Conservation (phyloP, 1,284 basidiomycete genomes). For the Irpex sp. region DNA sequence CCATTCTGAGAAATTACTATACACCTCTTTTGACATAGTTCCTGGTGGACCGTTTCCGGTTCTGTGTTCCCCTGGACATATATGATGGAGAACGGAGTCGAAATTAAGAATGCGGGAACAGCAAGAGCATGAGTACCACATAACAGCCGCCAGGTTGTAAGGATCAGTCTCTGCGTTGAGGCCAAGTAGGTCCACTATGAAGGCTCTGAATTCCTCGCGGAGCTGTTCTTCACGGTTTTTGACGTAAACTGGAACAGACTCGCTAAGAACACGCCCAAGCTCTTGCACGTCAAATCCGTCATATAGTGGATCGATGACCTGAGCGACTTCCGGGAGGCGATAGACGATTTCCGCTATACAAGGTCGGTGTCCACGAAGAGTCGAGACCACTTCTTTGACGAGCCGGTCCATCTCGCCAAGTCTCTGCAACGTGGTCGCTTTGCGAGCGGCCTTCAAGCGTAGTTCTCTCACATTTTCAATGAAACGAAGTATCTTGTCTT, state of each 20-base stretch:
- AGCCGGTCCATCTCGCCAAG: not conserved
- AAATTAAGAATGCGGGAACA: too few relatives aligned
- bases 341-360: not conserved
- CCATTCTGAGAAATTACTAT: not conserved
- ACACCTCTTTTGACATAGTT: not conserved
- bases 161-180: not conserved
- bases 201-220: not conserved
- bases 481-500: not conserved
- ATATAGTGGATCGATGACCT: not conserved
- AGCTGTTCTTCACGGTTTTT: not conserved
- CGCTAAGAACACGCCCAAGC: not conserved
- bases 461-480: not conserved
- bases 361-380: not conserved
- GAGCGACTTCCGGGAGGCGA: not conserved
- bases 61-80: too few relatives aligned
- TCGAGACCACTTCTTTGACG: not conserved
- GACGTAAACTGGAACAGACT: not conserved
- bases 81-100: too few relatives aligned
- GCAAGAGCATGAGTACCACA: not conserved
- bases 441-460: not conserved
- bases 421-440: not conserved
- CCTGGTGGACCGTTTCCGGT: too few relatives aligned
- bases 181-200: not conserved
- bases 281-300: not conserved
- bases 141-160: not conserved